Conservation (phyloP, 768 basidiomycete genomes). For the Auricularia heimuer region DNA sequence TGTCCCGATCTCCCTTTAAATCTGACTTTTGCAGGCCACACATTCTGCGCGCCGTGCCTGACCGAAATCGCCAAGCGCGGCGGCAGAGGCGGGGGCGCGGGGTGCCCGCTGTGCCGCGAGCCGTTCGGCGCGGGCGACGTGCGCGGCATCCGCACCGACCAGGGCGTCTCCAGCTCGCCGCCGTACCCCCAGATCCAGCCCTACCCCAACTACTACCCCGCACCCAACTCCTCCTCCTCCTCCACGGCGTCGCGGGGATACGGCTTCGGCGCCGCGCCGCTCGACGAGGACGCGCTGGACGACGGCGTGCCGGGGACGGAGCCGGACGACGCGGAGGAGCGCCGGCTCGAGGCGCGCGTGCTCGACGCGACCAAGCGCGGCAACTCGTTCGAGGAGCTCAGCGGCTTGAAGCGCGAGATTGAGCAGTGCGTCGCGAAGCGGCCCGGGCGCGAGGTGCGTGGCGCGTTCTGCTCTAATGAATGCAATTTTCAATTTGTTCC, state of each 20-base stretch:
- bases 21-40: slow-evolving; percentile 45
- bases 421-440: slow-evolving; percentile 57
- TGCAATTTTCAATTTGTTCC: slow-evolving; percentile 5
- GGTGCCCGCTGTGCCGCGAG: slow-evolving; percentile 81
- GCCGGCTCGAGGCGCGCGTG: slow-evolving; percentile 67
- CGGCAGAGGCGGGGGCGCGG: slow-evolving; percentile 53
- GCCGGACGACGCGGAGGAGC: slow-evolving; percentile 33
- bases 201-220: slow-evolving; percentile 2
- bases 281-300: slow-evolving; percentile 22
- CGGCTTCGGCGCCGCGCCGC: not conserved
- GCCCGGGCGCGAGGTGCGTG: slow-evolving; percentile 52
- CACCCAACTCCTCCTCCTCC: not conserved
- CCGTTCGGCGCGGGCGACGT: slow-evolving; percentile 53
- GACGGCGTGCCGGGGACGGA: slow-evolving; percentile 18
- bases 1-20: not conserved
- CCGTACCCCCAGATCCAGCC: slow-evolving; percentile 29
- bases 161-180: slow-evolving; percentile 42
- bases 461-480: slow-evolving; percentile 10
- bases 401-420: slow-evolving; percentile 65
- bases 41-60: slow-evolving; percentile 69
- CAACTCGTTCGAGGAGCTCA: slow-evolving; percentile 81
- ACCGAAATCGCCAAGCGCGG: slow-evolving; percentile 65
- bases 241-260: not conserved
- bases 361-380: slow-evolving; percentile 72
- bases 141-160: slow-evolving; percentile 75